Base-by-base conservation (phyloP, 2,329 filamentous ascomycete genomes). In the Cladosporium sp. region DNA sequence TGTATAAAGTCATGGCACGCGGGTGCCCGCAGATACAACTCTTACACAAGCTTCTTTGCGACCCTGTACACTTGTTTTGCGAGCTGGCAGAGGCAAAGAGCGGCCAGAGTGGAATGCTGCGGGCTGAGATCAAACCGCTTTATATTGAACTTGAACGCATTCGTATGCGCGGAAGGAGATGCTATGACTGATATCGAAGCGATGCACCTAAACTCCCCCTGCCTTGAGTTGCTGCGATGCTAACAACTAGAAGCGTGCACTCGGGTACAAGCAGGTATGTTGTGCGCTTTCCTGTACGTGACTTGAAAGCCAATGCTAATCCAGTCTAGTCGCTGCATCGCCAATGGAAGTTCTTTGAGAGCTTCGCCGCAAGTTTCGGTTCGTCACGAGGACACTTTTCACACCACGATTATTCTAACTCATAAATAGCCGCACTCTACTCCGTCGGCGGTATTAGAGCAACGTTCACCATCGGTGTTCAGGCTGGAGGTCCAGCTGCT, bases 401-500 rank as follows among this genome's bases (percentile, higher is more conserved):
- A 35, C 20, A 15, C 15, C 60, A 37, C 5, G 25, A 3, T 7
- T 20, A 44, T 52, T 28, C 61, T 66, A 28, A 69, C 48, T 6
- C 1, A 4, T 20, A 12, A n/a, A n/a, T 44, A 84, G 82, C 83
- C 60, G 83, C 83, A 1, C 72, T 85, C 2, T 85, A 84, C 69
- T 84, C 84, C 58, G 77, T 85, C 44, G 83, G 83, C 28, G 83
- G 67, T 19, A 64, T 84, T 37, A 78, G 82, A 39, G 80, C 83
- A 2, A 84, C 82, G 0, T 85, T 83, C 65, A 83, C 79, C n/a
- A 85, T 82, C 10, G 83, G 83, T 60, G 83, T 85, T 36, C 81
- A 80, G 24, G 82, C 82, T 17, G 83, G 83, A 56, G 83, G 83
- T 40, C 83, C 83, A 60, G 68, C 84, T 49, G 83, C 83, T 7